Percentiles rank a stretch among this genome's conserved stretches.
These are phyloP conservation scores for Capsaspora owczarzaki DNA, from an alignment of 78 protist genomes.

Conservation along the genomic window DNA sequence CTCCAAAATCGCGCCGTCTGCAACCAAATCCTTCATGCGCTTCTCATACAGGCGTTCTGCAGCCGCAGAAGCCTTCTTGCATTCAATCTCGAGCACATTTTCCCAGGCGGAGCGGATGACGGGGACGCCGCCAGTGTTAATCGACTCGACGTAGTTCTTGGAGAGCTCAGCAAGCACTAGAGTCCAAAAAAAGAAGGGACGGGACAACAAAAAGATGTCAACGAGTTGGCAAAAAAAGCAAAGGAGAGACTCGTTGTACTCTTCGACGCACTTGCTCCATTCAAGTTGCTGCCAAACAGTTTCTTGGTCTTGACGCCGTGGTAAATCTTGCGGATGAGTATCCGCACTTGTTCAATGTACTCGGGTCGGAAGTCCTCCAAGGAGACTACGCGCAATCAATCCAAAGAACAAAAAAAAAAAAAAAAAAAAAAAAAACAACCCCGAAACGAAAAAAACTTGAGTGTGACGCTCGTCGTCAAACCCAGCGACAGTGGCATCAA, in stretches of 20 bases:
- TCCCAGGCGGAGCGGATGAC: slow-evolving; percentile 25
- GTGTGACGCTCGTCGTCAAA: too few relatives aligned
- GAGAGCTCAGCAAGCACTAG: slow-evolving; percentile 8
- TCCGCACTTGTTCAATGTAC: neutral
- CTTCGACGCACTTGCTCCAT: neutral
- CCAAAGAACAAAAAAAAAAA: too few relatives aligned
- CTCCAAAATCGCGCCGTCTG: too few relatives aligned
- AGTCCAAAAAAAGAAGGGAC: neutral
- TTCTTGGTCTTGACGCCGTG: neutral
- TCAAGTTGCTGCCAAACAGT: neutral
- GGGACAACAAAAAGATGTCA: neutral
- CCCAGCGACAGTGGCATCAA: too few relatives aligned
- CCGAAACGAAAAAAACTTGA: too few relatives aligned
- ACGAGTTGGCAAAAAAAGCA: neutral
- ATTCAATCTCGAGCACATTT: neutral
- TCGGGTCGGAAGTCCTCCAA: slow-evolving; percentile 13
- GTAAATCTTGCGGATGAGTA: neutral
- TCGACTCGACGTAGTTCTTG: slow-evolving; percentile 14
- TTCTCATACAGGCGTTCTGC: neutral
- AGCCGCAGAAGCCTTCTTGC: slow-evolving; percentile 1
- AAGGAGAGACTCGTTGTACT: neutral
- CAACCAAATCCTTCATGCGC: too few relatives aligned
- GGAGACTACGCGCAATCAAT: too few relatives aligned
- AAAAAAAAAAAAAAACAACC: too few relatives aligned
- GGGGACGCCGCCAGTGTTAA: slow-evolving; percentile 26